A percentile compares a stretch with the other conserved stretches of the same genome.
Evolutionary conservation across 2,329 filamentous ascomycete species (phyloP).

Genomic region (Beauveria australis): DNA sequence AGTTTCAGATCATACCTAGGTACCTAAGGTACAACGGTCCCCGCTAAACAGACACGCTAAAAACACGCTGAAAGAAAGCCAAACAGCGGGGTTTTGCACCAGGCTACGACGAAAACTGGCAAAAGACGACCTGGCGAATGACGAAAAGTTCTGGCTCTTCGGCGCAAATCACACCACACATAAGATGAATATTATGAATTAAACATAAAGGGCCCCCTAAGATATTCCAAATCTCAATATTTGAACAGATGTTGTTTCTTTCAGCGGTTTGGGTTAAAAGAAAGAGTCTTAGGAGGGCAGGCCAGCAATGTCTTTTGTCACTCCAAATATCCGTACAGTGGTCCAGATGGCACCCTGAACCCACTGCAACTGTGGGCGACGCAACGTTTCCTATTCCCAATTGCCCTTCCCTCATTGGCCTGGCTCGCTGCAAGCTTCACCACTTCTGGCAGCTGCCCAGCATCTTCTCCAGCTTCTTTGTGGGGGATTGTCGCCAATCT

Average conservation of each 20-base stretch:
- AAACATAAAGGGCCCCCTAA: no score
- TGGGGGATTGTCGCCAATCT: background rate
- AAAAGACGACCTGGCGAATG: no score
- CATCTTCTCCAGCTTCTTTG: background rate
- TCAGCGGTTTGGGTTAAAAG: no score
- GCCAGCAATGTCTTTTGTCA: no score
- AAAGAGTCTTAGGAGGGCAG: no score
- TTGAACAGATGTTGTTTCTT: no score
- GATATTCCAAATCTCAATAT: no score
- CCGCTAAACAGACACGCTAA: background rate
- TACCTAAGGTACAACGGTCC: background rate
- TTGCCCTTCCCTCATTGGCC: slow-evolving; percentile 4
- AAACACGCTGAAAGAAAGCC: background rate
- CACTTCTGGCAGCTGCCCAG: slow-evolving; percentile 1
- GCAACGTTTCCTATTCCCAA: slow-evolving; percentile 13
- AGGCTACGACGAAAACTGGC: no score
- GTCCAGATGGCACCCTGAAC: background rate
- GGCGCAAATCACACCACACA: no score
- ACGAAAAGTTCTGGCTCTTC: no score
- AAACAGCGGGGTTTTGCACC: background rate
- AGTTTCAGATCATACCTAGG: background rate
- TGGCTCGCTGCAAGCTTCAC: background rate
- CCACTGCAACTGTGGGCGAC: slow-evolving; percentile 7
- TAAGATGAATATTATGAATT: no score
- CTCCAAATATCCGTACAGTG: background rate